Base-by-base conservation (phyloP, 305 asterid genomes). In the Euphrasia arctica region DNA sequence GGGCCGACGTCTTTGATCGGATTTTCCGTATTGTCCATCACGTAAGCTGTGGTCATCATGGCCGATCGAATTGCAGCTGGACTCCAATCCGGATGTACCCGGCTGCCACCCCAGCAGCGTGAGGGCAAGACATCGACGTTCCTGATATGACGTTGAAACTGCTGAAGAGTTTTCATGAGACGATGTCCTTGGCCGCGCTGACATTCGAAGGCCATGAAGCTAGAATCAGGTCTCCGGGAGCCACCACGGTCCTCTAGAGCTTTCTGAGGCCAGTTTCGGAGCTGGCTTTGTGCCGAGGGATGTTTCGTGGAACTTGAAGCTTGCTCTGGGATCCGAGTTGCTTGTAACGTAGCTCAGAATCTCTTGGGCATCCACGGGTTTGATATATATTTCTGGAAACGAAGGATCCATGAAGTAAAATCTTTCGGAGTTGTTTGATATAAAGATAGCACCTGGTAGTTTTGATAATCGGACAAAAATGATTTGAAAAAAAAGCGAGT, bases 71-170 rank as follows among this genome's bases (percentile, higher is more conserved):
- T 77, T 12, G 87, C 90, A 0, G 95, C 96, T 0, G 95, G 96
- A 60, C 85, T 83, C 98, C 95, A 88, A 1, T 73, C 83, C 5
- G 51, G 51, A 13, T 47, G 51, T 12, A 15, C 51, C 51, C 79
- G 87, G 97, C 94, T 9, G 85, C 96, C 4, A 86, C 87, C 11
- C 97, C 97, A 0, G 93, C 69, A 3, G 83, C 85, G 41, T 91
- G 96, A 28, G 97, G 97, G 55, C 95, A 88, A 4, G 96, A 58
- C 95, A 91, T 88, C 10, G 97, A 88, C 12, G 97, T 88, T 1
- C 96, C 97, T 0, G 96, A 91, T 65, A 86, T 69, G 15, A 91
- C 57, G 73, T 91, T 91, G 74, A 86, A 91, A 13, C 61, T 65
- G 11, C 52, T 81, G 51, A 32, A 88, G 6, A 91, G 73, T 1